Percentiles rank a stretch among this genome's conserved stretches.
These are phyloP conservation scores for Hericium rajendrae DNA, from an alignment of 768 basidiomycete species.

Conservation along the genomic window DNA sequence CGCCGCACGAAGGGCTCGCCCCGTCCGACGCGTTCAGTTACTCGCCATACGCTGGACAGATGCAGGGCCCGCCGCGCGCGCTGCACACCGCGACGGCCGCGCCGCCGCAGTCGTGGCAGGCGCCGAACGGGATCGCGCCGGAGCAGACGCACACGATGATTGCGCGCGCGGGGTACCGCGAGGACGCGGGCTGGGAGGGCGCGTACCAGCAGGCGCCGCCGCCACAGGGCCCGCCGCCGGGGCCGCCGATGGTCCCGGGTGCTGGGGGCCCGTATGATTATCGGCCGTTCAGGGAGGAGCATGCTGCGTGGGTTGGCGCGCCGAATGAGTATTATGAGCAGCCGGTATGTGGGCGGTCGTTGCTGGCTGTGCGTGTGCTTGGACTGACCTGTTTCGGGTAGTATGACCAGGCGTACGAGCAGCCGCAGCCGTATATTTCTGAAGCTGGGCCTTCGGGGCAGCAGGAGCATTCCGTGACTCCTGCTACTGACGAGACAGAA, in stretches of 20 bases:
- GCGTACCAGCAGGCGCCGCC: constrained; percentile 35
- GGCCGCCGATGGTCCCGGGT: constrained; percentile 36
- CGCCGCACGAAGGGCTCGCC: constrained; percentile 13
- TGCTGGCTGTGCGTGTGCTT: too few relatives aligned
- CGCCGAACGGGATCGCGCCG: constrained; percentile 48
- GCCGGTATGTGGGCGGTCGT: constrained; percentile 27
- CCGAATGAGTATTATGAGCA: constrained; percentile 50
- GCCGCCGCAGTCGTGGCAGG: constrained; percentile 59
- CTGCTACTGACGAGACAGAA: constrained; percentile 13
- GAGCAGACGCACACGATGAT: constrained; percentile 44
- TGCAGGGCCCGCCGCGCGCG: constrained; percentile 28
- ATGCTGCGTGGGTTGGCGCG: constrained; percentile 34
- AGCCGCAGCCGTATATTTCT: constrained; percentile 44
- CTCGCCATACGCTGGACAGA: constrained; percentile 28
- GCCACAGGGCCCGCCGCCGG: constrained; percentile 25
- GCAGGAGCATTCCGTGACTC: constrained; percentile 26
- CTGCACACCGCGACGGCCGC: constrained; percentile 38
- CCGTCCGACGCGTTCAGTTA: constrained; percentile 20
- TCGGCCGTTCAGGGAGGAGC: constrained; percentile 31
- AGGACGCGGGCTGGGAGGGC: constrained; percentile 37
- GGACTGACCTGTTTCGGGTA: constrained; percentile 16
- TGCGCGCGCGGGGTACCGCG: constrained; percentile 13
- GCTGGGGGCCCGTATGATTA: constrained; percentile 43
- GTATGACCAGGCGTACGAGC: constrained; percentile 52
- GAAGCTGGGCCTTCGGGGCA: constrained; percentile 39